phyloP scores from a whole-genome alignment of 306 rosid species.

The Cyamopsis tetragonoloba region DNA sequence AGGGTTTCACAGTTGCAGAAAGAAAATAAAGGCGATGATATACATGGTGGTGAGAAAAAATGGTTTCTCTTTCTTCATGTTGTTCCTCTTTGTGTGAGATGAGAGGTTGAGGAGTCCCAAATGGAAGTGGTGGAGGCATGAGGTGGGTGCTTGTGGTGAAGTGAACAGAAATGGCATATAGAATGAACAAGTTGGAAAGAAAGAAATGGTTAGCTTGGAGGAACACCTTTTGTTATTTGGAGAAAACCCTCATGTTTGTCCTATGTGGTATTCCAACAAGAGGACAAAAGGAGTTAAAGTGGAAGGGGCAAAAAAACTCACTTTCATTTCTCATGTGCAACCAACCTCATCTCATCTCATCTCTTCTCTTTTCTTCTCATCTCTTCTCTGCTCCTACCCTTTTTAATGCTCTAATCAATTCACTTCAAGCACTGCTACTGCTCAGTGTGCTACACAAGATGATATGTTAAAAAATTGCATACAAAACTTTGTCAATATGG shows the following conservation, averaged over 20 bases:
- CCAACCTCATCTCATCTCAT: constrained; percentile 1
- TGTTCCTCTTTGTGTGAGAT: not conserved
- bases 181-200: constrained; percentile 49
- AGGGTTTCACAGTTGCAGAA: constrained; percentile 52
- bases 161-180: constrained; percentile 29
- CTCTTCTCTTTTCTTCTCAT: constrained; percentile 11
- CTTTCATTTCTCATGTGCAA: constrained; percentile 29
- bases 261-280: constrained; percentile 25
- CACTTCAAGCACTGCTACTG: not conserved
- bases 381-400: constrained; percentile 7
- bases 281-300: constrained; percentile 38
- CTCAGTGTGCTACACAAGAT: not conserved
- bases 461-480: not conserved
- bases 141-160: constrained; percentile 38
- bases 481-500: not conserved
- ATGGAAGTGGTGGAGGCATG: constrained; percentile 26
- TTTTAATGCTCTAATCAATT: not conserved
- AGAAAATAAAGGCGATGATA: constrained; percentile 17
- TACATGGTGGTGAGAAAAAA: constrained; percentile 58
- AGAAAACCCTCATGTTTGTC: constrained; percentile 51
- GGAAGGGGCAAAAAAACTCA: constrained; percentile 27
- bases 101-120: constrained; percentile 23
- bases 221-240: constrained; percentile 32
- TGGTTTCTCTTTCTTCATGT: constrained; percentile 24
- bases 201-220: constrained; percentile 33